These are phyloP conservation scores for Daldinia grandis DNA, from an alignment of 495 filamentous ascomycete species.

Conservation along the genomic window DNA sequence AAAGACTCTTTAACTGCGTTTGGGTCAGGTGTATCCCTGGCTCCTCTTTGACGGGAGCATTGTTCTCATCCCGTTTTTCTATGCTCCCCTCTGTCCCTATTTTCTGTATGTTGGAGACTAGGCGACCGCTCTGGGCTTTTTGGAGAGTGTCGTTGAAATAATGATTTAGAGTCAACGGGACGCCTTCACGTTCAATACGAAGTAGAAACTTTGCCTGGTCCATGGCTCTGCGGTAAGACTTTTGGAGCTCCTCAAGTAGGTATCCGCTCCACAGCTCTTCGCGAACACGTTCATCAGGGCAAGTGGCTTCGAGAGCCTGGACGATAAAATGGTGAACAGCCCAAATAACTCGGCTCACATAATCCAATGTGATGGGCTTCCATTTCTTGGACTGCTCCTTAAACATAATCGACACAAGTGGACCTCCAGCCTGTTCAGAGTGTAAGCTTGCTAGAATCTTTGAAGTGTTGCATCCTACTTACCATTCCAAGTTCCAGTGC, in stretches of 20 bases:
- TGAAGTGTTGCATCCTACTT: neutral
- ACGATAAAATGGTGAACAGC: slow-evolving; percentile 60
- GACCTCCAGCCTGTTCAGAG: slow-evolving; percentile 45
- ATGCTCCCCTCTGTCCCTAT: neutral
- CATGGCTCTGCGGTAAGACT: slow-evolving; percentile 16
- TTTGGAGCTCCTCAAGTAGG: slow-evolving; percentile 50
- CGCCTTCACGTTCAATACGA: slow-evolving; percentile 55
- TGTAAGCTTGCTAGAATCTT: neutral
- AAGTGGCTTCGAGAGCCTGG: slow-evolving; percentile 47
- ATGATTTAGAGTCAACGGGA: slow-evolving; percentile 61
- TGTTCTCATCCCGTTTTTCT: neutral
- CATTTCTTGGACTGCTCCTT: slow-evolving; percentile 65
- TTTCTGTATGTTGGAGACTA: slow-evolving; percentile 33
- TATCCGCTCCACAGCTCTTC: slow-evolving; percentile 49
- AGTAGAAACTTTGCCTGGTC: slow-evolving; percentile 50
- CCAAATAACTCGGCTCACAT: slow-evolving; percentile 57
- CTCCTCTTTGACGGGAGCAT: neutral
- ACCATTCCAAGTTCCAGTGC: slow-evolving; percentile 47
- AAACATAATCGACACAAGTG: slow-evolving; percentile 57
- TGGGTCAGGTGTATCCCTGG: slow-evolving; percentile 8
- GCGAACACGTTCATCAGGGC: slow-evolving; percentile 50
- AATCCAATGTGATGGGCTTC: slow-evolving; percentile 54
- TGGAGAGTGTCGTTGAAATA: slow-evolving; percentile 62
- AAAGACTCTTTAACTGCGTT: slow-evolving; percentile 26
- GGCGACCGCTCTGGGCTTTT: slow-evolving; percentile 45